Base-by-base conservation (phyloP, 306 rosid species). In the Acmispon strigosus region DNA sequence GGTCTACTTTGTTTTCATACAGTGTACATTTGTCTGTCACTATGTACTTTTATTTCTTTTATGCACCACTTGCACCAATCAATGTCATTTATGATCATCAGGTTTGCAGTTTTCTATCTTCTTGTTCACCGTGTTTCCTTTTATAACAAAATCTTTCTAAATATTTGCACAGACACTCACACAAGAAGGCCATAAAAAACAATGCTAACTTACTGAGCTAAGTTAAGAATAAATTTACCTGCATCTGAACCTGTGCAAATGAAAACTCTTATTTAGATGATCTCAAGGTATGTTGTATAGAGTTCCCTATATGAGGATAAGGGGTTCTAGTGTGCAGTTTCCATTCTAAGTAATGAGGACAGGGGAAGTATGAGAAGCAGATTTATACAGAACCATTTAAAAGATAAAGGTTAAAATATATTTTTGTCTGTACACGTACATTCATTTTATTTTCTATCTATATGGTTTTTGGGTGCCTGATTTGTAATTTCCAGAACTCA, bases 1-100 rank as follows among this genome's bases (percentile, higher is more conserved):
- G 99, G 99, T 95, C 19, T 53, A 73, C 12, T 69, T 15, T 78
- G 14, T 60, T 56, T 34, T 60, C 45, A 27, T 45, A 8, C 60
- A 13, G 69, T 63, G 16, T 15, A 10, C 9, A 22, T 45, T 45
- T 70, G 37, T 65, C 43, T 48, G 6, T 54, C 16, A 18, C 22
- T 44, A 55, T 75, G 18, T 34, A 44, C 59, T 27, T 73, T 68
- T 52, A 20, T 70, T 55, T 64, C 15, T 73, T 3, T 54, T 16
- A 52, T 54, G 32, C 19, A 22, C 73, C 43, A 10, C 53, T 20
- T 51, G 47, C 42, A 19, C 24, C 29, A 20, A 59, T 29, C 45
- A 20, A 55, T 61, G 48, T 17, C 47, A 22, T 54, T 45, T 36
- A 8, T 60, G 45, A 74, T 55, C 22, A 41, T 41, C 42, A n/a